Conservation (phyloP, 2,329 filamentous ascomycete genomes). For the Periglandula ipomoeae region DNA sequence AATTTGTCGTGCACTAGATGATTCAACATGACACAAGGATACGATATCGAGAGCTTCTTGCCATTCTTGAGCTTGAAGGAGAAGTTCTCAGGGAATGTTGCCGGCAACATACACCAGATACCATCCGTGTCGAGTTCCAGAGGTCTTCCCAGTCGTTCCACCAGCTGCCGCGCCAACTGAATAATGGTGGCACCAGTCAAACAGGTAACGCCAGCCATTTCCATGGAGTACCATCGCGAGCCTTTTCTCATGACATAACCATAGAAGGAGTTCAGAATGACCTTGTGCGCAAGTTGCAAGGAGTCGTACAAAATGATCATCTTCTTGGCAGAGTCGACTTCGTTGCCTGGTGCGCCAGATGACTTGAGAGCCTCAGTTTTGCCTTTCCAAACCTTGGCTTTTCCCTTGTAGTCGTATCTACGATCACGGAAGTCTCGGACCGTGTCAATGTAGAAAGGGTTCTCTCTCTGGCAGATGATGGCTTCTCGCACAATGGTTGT, state of each 20-base stretch:
- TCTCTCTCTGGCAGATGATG: constrained; percentile 96
- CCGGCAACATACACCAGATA: constrained; percentile 99
- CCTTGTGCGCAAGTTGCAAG: constrained; percentile 92
- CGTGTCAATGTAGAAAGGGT: constrained; percentile 96
- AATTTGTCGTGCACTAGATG: constrained; percentile 91
- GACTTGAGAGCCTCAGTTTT: constrained; percentile 84
- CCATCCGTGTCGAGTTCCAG: constrained; percentile 95
- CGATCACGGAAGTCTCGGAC: constrained; percentile 94
- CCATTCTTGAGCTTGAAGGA: constrained; percentile 88
- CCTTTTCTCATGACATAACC: constrained; percentile 99
- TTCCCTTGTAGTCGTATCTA: constrained; percentile 95
- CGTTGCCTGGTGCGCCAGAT: constrained; percentile 62
- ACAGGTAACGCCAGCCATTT: constrained; percentile 98
- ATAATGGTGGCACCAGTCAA: constrained; percentile 94
- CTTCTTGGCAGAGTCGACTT: constrained; percentile 93
- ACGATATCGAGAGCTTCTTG: constrained; percentile 94
- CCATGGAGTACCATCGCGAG: constrained; percentile 97
- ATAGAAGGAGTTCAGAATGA: constrained; percentile 98
- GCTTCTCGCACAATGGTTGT: constrained; percentile 90
- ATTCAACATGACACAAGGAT: constrained; percentile 98
- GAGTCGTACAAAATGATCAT: constrained; percentile 98
- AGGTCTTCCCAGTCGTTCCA: constrained; percentile 86
- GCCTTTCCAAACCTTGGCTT: constrained; percentile 97
- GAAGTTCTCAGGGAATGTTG: constrained; percentile 94
- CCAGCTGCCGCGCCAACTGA: constrained; percentile 86